These are phyloP conservation scores for Candida neerlandica DNA, from an alignment of 1,139 yeast genomes.

Conservation along the genomic window DNA sequence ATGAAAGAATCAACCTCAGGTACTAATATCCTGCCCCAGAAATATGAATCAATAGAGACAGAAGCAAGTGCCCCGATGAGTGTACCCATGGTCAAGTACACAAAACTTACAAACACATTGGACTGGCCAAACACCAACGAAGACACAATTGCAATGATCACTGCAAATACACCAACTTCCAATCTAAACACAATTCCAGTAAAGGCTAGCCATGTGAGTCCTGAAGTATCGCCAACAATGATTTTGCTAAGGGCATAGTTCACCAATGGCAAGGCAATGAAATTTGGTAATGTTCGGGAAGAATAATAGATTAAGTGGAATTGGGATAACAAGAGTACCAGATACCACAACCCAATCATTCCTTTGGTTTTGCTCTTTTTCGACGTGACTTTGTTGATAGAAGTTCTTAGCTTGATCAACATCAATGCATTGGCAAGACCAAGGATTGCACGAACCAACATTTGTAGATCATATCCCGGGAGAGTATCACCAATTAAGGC, in stretches of 20 bases:
- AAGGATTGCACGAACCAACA: slow-evolving; percentile 52
- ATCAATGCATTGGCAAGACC: slow-evolving; percentile 51
- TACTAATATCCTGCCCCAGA: slow-evolving; percentile 61
- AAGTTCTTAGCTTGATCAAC: slow-evolving; percentile 29
- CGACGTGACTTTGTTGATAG: slow-evolving; percentile 29
- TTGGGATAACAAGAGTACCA: slow-evolving; percentile 60
- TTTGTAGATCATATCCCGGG: slow-evolving; percentile 38
- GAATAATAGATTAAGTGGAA: slow-evolving; percentile 81
- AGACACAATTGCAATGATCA: slow-evolving; percentile 46
- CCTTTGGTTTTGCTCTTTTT: slow-evolving; percentile 25
- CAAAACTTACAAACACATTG: slow-evolving; percentile 33
- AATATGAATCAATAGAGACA: slow-evolving; percentile 65
- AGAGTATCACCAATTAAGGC: slow-evolving; percentile 24
- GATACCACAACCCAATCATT: slow-evolving; percentile 57
- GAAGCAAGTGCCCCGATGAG: slow-evolving; percentile 55
- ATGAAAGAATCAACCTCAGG: slow-evolving; percentile 78
- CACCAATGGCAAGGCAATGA: slow-evolving; percentile 77
- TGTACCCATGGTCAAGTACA: slow-evolving; percentile 48
- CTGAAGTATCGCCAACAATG: slow-evolving; percentile 53
- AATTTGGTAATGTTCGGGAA: slow-evolving; percentile 84
- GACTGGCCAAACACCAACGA: slow-evolving; percentile 47
- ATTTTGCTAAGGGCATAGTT: slow-evolving; percentile 55
- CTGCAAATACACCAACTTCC: slow-evolving; percentile 67
- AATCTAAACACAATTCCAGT: slow-evolving; percentile 70
- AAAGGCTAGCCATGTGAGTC: slow-evolving; percentile 62